phyloP scores from a whole-genome alignment of 495 filamentous ascomycete genomes.

The Sordaria brevicollis region DNA sequence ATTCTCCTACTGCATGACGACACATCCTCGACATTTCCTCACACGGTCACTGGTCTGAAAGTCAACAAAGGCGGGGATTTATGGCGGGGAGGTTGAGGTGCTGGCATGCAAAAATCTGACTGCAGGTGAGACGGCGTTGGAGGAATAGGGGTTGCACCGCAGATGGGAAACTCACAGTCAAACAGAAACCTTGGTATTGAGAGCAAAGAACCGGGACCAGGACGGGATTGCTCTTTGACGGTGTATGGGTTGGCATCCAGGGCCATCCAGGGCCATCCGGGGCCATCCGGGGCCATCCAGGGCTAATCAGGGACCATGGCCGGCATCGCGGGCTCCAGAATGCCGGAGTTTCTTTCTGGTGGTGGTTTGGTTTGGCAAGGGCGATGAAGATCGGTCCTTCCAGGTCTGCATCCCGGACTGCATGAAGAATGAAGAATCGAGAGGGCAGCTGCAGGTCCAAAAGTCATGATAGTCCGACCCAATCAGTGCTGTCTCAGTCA shows the following conservation, averaged over 20 bases:
- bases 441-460: not conserved
- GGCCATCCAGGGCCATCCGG: not conserved
- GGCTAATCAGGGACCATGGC: too few relatives aligned
- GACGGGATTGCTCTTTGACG: not conserved
- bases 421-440: not conserved
- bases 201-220: not conserved
- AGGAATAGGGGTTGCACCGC: not conserved
- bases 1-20: not conserved
- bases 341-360: not conserved
- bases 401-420: not conserved
- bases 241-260: not conserved
- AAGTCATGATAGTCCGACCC: not conserved
- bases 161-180: too few relatives aligned
- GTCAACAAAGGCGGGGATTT: not conserved
- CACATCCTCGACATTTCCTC: not conserved
- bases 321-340: not conserved
- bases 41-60: not conserved
- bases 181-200: not conserved
- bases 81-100: not conserved
- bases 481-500: not conserved
- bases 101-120: not conserved
- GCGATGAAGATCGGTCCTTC: not conserved
- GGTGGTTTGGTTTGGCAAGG: not conserved
- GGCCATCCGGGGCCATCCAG: not conserved
- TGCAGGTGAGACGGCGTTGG: not conserved